These are phyloP conservation scores for Ustilago trichophora DNA, from an alignment of 1,284 basidiomycete species.

Conservation along the genomic window DNA sequence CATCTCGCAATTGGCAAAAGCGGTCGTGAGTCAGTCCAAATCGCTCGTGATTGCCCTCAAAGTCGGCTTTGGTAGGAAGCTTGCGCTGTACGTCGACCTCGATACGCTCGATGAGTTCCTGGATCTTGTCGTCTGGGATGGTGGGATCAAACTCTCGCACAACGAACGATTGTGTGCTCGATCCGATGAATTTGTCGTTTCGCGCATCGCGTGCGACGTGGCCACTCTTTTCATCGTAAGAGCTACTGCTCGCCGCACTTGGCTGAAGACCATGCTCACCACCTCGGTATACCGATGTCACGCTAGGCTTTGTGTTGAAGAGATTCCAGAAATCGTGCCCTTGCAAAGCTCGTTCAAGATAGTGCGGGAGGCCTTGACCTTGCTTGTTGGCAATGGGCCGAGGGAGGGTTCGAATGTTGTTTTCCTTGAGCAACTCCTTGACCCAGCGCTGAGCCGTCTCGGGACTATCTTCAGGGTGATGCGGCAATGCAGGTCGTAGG, in stretches of 20 bases:
- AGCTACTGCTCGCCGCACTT: not conserved
- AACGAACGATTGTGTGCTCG: constrained; percentile 34
- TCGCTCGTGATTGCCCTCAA: constrained; percentile 39
- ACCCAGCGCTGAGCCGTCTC: constrained; percentile 36
- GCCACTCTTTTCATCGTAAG: constrained; percentile 1
- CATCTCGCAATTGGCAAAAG: constrained; percentile 35
- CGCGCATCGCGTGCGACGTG: not conserved
- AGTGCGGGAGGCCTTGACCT: constrained; percentile 32
- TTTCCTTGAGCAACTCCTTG: constrained; percentile 28
- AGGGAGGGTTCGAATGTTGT: constrained; percentile 26
- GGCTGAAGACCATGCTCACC: constrained; percentile 21
- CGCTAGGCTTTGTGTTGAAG: constrained; percentile 22
- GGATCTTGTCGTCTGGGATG: constrained; percentile 14
- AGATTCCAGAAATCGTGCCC: constrained; percentile 48
- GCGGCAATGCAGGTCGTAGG: constrained; percentile 29
- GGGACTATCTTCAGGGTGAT: constrained; percentile 33
- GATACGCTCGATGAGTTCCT: constrained; percentile 31
- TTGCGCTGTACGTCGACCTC: constrained; percentile 22
- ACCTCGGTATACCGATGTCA: constrained; percentile 22
- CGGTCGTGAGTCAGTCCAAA: constrained; percentile 45
- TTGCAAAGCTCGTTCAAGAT: constrained; percentile 44
- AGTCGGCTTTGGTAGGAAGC: constrained; percentile 22
- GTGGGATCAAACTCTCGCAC: constrained; percentile 29
- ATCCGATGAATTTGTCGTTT: constrained; percentile 20
- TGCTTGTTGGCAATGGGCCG: constrained; percentile 34